These are phyloP conservation scores for Gillenia trifoliata DNA, from an alignment of 306 rosid genomes.

Conservation along the genomic window DNA sequence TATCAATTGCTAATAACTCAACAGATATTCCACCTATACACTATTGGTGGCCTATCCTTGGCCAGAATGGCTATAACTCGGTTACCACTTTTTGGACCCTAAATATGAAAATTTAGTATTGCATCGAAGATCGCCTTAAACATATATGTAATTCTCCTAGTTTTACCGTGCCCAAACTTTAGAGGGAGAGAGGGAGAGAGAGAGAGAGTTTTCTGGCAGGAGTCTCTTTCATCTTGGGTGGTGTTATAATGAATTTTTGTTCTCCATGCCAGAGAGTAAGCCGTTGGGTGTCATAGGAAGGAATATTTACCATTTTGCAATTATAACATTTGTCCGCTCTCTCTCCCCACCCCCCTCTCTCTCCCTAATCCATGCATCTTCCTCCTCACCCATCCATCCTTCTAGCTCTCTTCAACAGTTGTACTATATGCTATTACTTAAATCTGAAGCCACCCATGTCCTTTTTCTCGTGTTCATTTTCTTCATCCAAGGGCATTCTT, in stretches of 20 bases:
- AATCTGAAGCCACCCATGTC: neutral
- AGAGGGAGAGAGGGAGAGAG: too few species aligned
- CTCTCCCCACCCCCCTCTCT: neutral
- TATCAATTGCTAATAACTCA: too few species aligned
- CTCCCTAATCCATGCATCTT: constrained; percentile 1
- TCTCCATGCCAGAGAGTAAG: constrained; percentile 12
- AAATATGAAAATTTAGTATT: too few species aligned
- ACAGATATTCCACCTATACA: too few species aligned
- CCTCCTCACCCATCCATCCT: constrained; percentile 3
- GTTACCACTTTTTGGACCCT: too few species aligned
- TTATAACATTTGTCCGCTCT: constrained; percentile 44
- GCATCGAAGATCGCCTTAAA: too few species aligned
- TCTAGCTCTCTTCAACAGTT: neutral
- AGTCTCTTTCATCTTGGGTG: constrained; percentile 38
- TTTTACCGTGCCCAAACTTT: neutral
- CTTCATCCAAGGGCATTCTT: neutral
- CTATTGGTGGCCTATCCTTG: too few species aligned
- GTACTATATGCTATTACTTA: neutral
- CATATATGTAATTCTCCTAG: neutral
- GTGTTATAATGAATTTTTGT: constrained; percentile 37
- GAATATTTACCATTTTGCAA: constrained; percentile 44
- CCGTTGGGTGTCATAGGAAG: constrained; percentile 23
- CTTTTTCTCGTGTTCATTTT: neutral
- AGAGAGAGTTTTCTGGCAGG: constrained; percentile 5
- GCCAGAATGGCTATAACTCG: too few species aligned